Conservation (phyloP, 352 stramenopile species). For the Phytophthora sp. region DNA sequence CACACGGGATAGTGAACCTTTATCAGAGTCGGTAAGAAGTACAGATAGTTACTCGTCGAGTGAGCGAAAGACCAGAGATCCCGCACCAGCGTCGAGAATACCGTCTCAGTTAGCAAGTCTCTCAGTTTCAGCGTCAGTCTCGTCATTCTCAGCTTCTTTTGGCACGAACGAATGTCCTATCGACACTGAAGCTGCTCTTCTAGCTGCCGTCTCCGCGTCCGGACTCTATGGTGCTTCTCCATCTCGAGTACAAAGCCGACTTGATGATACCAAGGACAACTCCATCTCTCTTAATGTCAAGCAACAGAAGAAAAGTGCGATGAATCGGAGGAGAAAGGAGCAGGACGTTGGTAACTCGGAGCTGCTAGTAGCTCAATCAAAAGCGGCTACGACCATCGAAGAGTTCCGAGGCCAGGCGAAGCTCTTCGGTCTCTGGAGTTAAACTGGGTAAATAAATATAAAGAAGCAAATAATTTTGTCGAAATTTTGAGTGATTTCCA, state of each 20-base stretch:
- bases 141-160: conserved; percentile 4
- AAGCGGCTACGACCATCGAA: conserved; percentile 28
- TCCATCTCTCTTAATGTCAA: conserved; percentile 2
- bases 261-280: conserved; percentile 15
- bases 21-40: neutral
- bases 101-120: conserved; percentile 20
- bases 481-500: too few relatives aligned
- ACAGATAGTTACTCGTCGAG: neutral
- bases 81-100: conserved; percentile 1
- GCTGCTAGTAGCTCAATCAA: conserved; percentile 12
- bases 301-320: conserved; percentile 21
- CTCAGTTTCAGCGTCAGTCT: conserved; percentile 13
- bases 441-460: conserved; percentile 2
- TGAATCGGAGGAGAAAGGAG: conserved; percentile 17
- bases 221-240: conserved; percentile 39
- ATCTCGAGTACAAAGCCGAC: conserved; percentile 1
- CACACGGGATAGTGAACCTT: neutral
- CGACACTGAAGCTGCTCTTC: conserved; percentile 31
- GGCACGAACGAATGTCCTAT: neutral
- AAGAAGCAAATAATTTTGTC: too few relatives aligned
- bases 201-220: conserved; percentile 39
- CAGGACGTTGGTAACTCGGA: neutral
- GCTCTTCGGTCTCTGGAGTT: conserved; percentile 55
- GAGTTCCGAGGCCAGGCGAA: conserved; percentile 50
- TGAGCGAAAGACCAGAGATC: conserved; percentile 4